A percentile compares a stretch with the other conserved stretches of the same genome.
These are phyloP conservation scores for Halteria grandinella DNA, from an alignment of 73 alveolate genomes.

Conservation along the genomic window DNA sequence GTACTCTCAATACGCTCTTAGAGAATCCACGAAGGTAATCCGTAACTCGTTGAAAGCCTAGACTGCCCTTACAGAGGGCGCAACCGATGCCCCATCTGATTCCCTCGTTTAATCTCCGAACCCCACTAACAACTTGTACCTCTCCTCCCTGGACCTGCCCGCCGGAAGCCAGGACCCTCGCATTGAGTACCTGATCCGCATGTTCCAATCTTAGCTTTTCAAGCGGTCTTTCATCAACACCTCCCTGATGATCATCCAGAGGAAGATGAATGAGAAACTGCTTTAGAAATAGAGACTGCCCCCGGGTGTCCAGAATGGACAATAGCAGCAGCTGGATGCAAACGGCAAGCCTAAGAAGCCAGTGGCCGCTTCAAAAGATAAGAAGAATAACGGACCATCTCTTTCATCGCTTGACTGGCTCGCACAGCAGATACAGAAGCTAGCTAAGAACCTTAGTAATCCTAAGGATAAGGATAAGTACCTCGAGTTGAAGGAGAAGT, in stretches of 20 bases:
- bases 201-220: conserved; percentile 29
- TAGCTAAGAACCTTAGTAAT: conserved; percentile 6
- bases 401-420: neutral
- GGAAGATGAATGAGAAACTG: conserved; percentile 45
- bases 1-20: conserved; percentile 40
- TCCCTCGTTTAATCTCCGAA: too few relatives aligned
- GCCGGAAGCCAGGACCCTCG: neutral
- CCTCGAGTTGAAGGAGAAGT: conserved; percentile 46
- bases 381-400: too few relatives aligned
- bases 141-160: too few relatives aligned
- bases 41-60: neutral
- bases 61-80: too few relatives aligned
- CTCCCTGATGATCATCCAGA: conserved; percentile 36
- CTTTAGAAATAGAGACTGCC: conserved; percentile 8
- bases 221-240: conserved; percentile 48
- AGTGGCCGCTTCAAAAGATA: too few relatives aligned
- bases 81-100: too few relatives aligned
- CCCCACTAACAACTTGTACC: too few relatives aligned
- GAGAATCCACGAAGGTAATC: conserved; percentile 7
- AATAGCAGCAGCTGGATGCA: too few relatives aligned
- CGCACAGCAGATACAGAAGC: conserved; percentile 3
- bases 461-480: conserved; percentile 56
- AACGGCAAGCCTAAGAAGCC: too few relatives aligned
- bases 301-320: too few relatives aligned
- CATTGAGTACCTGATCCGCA: conserved; percentile 22